Conservation (phyloP, 306 rosid genomes). For the Abrus pulchellus region DNA sequence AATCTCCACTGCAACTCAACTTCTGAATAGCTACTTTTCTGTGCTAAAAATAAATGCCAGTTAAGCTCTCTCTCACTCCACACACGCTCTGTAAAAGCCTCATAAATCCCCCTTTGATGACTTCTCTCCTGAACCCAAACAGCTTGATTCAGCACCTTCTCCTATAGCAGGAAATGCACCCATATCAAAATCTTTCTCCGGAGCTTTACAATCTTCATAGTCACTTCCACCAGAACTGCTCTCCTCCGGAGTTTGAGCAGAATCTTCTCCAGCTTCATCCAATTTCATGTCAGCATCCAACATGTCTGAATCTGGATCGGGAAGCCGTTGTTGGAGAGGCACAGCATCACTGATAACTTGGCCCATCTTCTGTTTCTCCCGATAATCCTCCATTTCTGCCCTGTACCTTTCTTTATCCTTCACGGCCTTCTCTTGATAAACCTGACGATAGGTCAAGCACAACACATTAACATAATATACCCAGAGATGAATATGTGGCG, state of each 20-base stretch:
- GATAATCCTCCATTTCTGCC: constrained; percentile 84
- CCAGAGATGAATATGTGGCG: background rate
- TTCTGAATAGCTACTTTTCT: constrained; percentile 33
- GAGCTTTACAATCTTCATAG: constrained; percentile 54
- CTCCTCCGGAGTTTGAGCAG: constrained; percentile 58
- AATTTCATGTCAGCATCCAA: constrained; percentile 56
- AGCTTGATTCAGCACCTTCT: constrained; percentile 46
- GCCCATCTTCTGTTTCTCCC: constrained; percentile 65
- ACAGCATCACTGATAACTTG: constrained; percentile 74
- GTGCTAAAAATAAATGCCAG: constrained; percentile 25
- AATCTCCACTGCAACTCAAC: constrained; percentile 13
- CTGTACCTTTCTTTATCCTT: constrained; percentile 87
- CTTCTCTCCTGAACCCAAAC: constrained; percentile 52
- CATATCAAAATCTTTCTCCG: constrained; percentile 49
- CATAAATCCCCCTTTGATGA: constrained; percentile 45
- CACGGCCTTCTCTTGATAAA: constrained; percentile 88
- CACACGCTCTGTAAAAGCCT: constrained; percentile 42
- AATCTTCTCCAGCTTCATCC: constrained; percentile 60
- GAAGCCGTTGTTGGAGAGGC: constrained; percentile 79
- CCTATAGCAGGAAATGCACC: constrained; percentile 50
- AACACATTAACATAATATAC: constrained; percentile 13
- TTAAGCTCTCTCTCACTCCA: constrained; percentile 15
- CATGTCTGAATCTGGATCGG: constrained; percentile 56
- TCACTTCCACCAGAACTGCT: constrained; percentile 66
- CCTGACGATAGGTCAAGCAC: constrained; percentile 53